Base-by-base conservation (phyloP, 306 rosid species). In the Trichosanthes cucumerina region DNA sequence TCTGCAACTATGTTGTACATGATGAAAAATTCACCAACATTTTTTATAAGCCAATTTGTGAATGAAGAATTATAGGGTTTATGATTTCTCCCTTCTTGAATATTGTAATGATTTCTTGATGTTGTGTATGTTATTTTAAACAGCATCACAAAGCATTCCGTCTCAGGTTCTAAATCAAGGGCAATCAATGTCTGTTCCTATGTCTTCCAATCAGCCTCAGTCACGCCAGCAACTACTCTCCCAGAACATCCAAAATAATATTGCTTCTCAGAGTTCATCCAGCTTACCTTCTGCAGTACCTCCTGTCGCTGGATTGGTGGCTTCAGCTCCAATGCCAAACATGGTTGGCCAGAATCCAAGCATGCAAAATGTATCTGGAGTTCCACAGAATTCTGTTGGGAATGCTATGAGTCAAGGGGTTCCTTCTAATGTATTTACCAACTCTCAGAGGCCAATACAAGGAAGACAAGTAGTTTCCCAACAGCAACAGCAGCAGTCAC, bases 381-480 rank as follows among this genome's bases (percentile, higher is more conserved):
- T 64, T 80, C 71, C 90, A 26, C 96, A 88, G 80, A 91, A 79
- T 79, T 70, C 97, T 10, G 81, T 79, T 63, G 96, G 92, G 60
- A 89, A 83, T 79, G 57, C 88, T 59, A 87, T 88, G 84, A 92
- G 90, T 68, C 97, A 88, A 78, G 87, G 88, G 81, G 85, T 86
- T 75, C 86, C 89, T 79, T 82, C 89, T 59, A 88, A 86, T 83
- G 85, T 92, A 86, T 91, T 85, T 85, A 19, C 89, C 47, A 91
- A 85, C 79, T 79, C 96, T 75, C 97, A 88, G 83, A 89, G 96
- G 83, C 93, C 84, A 91, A 79, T 89, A 83, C 84, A 76, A 52
- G 97, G 92, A 84, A 87, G 96, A 86, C 98, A 91, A 85, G 96
- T 88, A 78, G 90, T 79, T 78, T 80, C 84, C 81, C 77, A 62